Evolutionary conservation across 1,139 yeast genomes (phyloP).

Genomic region (Groenewaldozyma auringiensis): DNA sequence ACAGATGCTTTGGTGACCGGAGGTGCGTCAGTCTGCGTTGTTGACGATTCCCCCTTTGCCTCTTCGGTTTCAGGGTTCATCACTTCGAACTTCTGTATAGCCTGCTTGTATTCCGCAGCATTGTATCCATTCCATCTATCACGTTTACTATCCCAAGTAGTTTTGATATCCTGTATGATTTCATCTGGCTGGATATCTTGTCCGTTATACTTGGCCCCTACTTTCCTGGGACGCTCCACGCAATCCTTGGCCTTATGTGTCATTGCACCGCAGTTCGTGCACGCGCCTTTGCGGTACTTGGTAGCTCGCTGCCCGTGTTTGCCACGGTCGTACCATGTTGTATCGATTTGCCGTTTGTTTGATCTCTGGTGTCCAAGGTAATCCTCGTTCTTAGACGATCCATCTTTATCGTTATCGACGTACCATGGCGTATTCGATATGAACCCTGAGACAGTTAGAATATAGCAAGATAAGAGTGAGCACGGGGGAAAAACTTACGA

Average conservation of each 20-base stretch:
- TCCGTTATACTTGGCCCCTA: conserved; percentile 33
- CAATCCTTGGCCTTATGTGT: conserved; percentile 43
- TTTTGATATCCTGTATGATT: conserved; percentile 26
- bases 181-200: conserved; percentile 27
- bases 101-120: conserved; percentile 48
- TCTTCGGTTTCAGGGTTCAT: conserved; percentile 11
- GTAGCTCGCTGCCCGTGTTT: conserved; percentile 26
- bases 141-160: conserved; percentile 54
- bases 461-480: background rate
- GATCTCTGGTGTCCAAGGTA: conserved; percentile 47
- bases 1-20: conserved; percentile 10
- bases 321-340: conserved; percentile 30
- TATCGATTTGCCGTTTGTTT: conserved; percentile 21
- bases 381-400: conserved; percentile 29
- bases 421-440: conserved; percentile 45
- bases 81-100: conserved; percentile 41
- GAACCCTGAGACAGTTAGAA: conserved; percentile 13
- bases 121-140: conserved; percentile 78
- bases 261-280: conserved; percentile 47
- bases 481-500: conserved; percentile 13
- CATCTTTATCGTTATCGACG: conserved; percentile 23
- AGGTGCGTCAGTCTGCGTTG: conserved; percentile 1
- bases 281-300: conserved; percentile 36
- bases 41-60: background rate
- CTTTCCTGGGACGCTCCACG: conserved; percentile 42